A percentile compares a stretch with the other conserved stretches of the same genome.
phyloP scores from a whole-genome alignment of 352 stramenopile genomes.

The Peronospora belbahrii region DNA sequence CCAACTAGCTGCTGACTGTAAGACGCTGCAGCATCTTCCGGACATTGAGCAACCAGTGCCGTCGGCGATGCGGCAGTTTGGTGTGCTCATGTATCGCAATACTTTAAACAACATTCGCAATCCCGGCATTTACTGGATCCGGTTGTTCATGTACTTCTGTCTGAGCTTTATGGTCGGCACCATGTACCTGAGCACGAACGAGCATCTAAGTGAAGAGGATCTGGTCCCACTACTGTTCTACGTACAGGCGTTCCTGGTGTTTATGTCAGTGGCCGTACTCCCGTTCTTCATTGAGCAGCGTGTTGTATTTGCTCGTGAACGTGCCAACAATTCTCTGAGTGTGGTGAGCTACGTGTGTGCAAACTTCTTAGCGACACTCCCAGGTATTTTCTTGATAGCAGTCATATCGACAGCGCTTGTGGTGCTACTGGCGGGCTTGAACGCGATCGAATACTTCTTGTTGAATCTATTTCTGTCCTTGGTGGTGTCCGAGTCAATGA shows the following conservation, averaged over 20 bases:
- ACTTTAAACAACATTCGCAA: slow-evolving; percentile 58
- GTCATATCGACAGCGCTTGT: slow-evolving; percentile 45
- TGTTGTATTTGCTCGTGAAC: slow-evolving; percentile 45
- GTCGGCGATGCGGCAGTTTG: slow-evolving; percentile 34
- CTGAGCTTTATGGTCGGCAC: slow-evolving; percentile 62
- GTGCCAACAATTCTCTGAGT: slow-evolving; percentile 71
- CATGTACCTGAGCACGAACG: slow-evolving; percentile 60
- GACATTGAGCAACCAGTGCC: slow-evolving; percentile 15
- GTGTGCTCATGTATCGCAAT: slow-evolving; percentile 45
- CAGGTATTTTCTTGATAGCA: slow-evolving; percentile 58
- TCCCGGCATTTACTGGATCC: slow-evolving; percentile 61
- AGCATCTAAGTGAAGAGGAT: slow-evolving; percentile 33
- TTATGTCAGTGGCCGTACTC: slow-evolving; percentile 84
- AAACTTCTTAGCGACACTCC: slow-evolving; percentile 60
- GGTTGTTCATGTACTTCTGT: slow-evolving; percentile 63
- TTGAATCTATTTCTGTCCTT: slow-evolving; percentile 70
- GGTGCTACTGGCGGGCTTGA: slow-evolving; percentile 37
- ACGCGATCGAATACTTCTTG: slow-evolving; percentile 52
- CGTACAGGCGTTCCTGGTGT: slow-evolving; percentile 81
- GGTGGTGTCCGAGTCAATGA: slow-evolving; percentile 67
- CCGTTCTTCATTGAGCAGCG: slow-evolving; percentile 85
- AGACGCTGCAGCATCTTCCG: slow-evolving; percentile 13
- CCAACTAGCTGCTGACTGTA: slow-evolving; percentile 4
- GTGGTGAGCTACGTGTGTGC: slow-evolving; percentile 65
- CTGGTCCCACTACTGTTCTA: slow-evolving; percentile 71